Evolutionary conservation across 768 basidiomycete species (phyloP).

Genomic region (Tricholoma saponaceum): DNA sequence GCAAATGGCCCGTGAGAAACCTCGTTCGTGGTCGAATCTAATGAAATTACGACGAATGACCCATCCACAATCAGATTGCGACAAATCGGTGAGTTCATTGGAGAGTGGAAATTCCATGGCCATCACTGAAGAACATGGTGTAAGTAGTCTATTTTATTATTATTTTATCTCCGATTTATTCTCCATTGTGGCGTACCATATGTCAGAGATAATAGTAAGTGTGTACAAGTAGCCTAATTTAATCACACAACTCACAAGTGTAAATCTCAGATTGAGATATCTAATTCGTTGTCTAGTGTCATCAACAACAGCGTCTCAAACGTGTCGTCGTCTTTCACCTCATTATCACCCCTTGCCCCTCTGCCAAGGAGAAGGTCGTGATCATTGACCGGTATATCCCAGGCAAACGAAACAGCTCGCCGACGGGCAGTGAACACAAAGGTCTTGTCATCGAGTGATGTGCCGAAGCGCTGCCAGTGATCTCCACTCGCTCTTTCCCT

Average conservation of each 20-base stretch:
- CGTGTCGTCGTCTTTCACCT: constrained; percentile 57
- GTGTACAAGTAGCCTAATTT: no score
- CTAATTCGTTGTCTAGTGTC: constrained; percentile 25
- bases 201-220: no score
- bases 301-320: constrained; percentile 66
- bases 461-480: constrained; percentile 41
- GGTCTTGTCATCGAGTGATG: constrained; percentile 34
- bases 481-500: constrained; percentile 16
- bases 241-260: neutral
- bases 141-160: no score
- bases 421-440: constrained; percentile 65
- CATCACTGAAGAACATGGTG: no score
- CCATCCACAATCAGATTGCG: no score
- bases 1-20: no score
- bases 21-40: no score
- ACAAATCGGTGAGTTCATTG: no score
- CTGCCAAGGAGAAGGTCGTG: constrained; percentile 53
- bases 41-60: no score
- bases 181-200: no score
- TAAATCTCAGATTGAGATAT: neutral
- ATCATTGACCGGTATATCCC: constrained; percentile 52
- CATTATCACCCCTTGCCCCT: constrained; percentile 41
- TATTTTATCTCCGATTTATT: no score
- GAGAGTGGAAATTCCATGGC: no score
- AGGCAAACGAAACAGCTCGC: constrained; percentile 50